Evolutionary conservation across 345 rosid species (phyloP), one percentile per base, ranked within the genome.

Genomic region (Populus tremula): DNA sequence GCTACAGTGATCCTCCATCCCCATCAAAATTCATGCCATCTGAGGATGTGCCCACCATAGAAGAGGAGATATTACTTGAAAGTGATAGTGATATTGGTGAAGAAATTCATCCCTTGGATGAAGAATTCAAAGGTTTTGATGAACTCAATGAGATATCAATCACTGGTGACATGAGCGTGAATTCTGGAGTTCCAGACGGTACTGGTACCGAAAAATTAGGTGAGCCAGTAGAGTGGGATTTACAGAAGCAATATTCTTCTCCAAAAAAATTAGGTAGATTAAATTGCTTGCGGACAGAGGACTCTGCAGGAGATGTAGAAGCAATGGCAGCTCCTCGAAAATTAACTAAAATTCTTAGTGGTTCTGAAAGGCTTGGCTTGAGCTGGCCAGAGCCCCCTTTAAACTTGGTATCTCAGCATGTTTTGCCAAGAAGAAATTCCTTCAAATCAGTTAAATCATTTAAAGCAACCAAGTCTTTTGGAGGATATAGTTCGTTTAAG

Each of bases 381-480:
- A 90, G 87, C 83, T 95, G 99, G 98, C 99, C 98, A 14, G 99
- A 93, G 82, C 91, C 91, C 21, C 98, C 88, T 8, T 80, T 95
- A 65, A 83, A 92, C 84, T 82, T 92, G 81, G 71, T 92, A 50
- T 82, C 96, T 75, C 85, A 87, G 71, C 87, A 80, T 27, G 86
- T 87, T 79, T 86, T 95, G 45, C 92, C 87, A 69, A 87, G 91
- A 79, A 84, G 91, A 71, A 84, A 79, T 56, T 90, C 99, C 43
- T 84, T 91, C 18, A 91, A 88, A 84, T 78, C 93, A 21, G 61
- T 56, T 39, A 89, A 78, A 82, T 88, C 99, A 27, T 82, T 91
- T 23, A 79, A 76, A 80, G 74, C 89, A 63, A 50, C 82, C 49
- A 91, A 89, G 73, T 91, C 96, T 76, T 91, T 89, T 74, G 84